Conservation (phyloP, 208 protist genomes). For the Leishmania gerbilli region DNA sequence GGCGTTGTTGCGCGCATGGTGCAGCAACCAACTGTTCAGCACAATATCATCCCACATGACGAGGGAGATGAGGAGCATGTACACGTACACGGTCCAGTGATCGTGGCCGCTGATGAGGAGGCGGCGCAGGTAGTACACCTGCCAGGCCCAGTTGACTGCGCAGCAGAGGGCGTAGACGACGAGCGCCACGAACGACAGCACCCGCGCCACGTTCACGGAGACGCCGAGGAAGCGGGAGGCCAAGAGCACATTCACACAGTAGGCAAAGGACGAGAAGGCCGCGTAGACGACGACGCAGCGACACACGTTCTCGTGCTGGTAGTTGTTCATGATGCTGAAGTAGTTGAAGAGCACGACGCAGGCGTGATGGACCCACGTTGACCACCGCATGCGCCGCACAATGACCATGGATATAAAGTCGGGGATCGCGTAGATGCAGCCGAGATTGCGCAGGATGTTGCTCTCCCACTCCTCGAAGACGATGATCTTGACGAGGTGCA, state of each 20-base stretch:
- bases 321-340: conserved; percentile 90
- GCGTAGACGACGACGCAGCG: conserved; percentile 93
- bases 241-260: conserved; percentile 92
- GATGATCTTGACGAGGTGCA: conserved; percentile 84
- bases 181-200: conserved; percentile 80
- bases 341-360: conserved; percentile 92
- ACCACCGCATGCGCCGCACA: conserved; percentile 89
- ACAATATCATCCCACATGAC: conserved; percentile 89
- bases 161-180: conserved; percentile 88
- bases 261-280: conserved; percentile 89
- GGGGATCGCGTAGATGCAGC: conserved; percentile 92
- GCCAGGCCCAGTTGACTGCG: conserved; percentile 90
- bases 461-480: conserved; percentile 85
- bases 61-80: conserved; percentile 81
- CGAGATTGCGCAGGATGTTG: conserved; percentile 88
- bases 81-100: conserved; percentile 86
- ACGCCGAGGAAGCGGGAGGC: conserved; percentile 91
- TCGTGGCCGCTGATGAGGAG: conserved; percentile 57
- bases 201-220: conserved; percentile 45
- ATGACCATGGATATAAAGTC: conserved; percentile 93
- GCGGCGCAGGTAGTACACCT: conserved; percentile 85
- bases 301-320: conserved; percentile 84
- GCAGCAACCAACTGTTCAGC: conserved; percentile 74
- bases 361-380: conserved; percentile 89
- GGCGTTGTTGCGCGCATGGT: conserved; percentile 71